Base-by-base conservation (phyloP, 1,284 basidiomycete genomes). In the Exobasidium cylindrosporum region DNA sequence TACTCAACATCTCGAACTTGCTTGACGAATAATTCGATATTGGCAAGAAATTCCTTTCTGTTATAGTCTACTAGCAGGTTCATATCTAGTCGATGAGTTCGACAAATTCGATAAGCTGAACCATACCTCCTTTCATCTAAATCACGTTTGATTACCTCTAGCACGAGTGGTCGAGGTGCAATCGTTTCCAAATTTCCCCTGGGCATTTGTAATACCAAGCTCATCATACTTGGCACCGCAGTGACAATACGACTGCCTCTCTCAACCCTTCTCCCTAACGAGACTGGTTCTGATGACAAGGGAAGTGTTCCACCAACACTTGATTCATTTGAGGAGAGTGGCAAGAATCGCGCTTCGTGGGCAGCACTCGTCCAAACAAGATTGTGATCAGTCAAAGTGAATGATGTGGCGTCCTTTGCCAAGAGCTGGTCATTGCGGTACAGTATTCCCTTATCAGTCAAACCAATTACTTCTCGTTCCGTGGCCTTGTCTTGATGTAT, bases 161-260 rank as follows among this genome's bases (percentile, higher is more conserved):
- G 87, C 2, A 97, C 93, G 64, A 99, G 82, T 0, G 95, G 90
- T 32, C 96, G 84, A 0, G 96, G 96, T 72, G 89, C 91, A 60
- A 98, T 88, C 0, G 92, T 97, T 83, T 99, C 96, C 58, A 99
- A 79, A 80, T 98, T 98, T 0, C 96, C 96, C 69, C 96, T 83
- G 0, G 95, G 96, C 93, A 98, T 98, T 82, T 99, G 96, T 13
- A 99, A 82, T 0, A 98, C 67, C 11, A 79, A 63, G 21, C 74
- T 88, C 91, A 96, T 97, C 6, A 86, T 83, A 65, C 68, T 69
- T 2, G 77, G 70, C 17, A 76, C 69, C 0, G 77, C 69, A 1
- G 69, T 68, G 32, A 79, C 74, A 32, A 79, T 76, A 6, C 72
- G 65, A 53, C 72, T 70, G 29, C 77, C 77, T 1, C 77, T 72